Evolutionary conservation across 306 rosid species (phyloP).

Genomic region (Hippophae rhamnoides): DNA sequence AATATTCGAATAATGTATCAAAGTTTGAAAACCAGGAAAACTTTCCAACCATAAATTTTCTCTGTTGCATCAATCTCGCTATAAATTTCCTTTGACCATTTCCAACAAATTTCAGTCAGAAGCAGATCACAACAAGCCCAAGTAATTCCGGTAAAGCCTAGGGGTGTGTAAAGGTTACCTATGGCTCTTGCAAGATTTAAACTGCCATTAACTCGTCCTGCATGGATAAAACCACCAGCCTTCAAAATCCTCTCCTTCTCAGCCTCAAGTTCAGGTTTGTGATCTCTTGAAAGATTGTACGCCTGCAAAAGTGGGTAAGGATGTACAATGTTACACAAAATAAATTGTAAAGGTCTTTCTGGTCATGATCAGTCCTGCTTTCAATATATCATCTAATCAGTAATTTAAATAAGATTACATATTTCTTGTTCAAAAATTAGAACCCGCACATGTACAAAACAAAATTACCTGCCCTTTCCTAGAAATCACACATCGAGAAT

Average conservation of each 20-base stretch:
- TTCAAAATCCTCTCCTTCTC: conserved; percentile 87
- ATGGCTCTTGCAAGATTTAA: conserved; percentile 97
- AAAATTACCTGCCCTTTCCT: conserved; percentile 85
- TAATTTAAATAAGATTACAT: not conserved
- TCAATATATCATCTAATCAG: not conserved
- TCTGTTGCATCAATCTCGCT: not conserved
- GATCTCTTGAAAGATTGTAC: conserved; percentile 82
- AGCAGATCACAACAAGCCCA: not conserved
- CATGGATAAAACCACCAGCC: conserved; percentile 95
- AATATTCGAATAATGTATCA: conserved; percentile 21
- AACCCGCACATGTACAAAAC: not conserved
- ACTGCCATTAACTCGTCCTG: conserved; percentile 96
- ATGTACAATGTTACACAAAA: too few relatives aligned
- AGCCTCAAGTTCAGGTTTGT: conserved; percentile 87
- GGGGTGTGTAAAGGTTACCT: conserved; percentile 26
- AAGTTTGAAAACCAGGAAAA: conserved; percentile 17
- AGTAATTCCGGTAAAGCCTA: not conserved
- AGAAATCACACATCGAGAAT: conserved; percentile 92
- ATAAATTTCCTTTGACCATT: conserved; percentile 4
- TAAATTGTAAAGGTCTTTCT: too few relatives aligned
- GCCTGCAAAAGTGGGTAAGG: conserved; percentile 38
- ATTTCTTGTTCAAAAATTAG: not conserved
- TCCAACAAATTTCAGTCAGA: not conserved
- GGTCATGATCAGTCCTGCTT: not conserved
- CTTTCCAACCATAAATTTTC: not conserved